Evolutionary conservation across 805 yeast genomes (phyloP), one percentile per base, ranked within the genome.

Genomic region (Candida yuanshanica): DNA sequence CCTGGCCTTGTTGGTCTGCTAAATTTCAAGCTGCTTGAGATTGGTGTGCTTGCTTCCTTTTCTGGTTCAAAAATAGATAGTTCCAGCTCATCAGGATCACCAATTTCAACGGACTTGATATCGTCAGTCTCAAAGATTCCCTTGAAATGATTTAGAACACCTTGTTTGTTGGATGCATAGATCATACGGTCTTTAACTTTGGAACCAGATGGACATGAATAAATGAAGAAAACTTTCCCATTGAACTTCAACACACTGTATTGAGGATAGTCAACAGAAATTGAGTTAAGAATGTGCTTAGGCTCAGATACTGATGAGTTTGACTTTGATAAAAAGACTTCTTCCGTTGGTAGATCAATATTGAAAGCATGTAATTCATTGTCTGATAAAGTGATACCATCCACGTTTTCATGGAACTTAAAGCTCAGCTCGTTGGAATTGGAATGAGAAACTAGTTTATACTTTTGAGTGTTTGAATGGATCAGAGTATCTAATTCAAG

Each of bases 171-270:
- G 3, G 95, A 76, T 1, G 99, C 98, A 56, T 89, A 88, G 38
- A 89, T 60, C 97, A 91, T 91, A 53, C 98, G 75, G 39, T 89
- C 93, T 60, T 82, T 84, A 32, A 93, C 93, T 62, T 80, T 81
- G 33, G 96, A 82, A 1, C 90, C 89, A 0, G 95, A 79, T 4
- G 99, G 98, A 61, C 96, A 90, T 7, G 91, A 73, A 58, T 87
- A 87, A 24, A 90, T 76, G 59, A 91, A 89, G 25, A 75, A 76
- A 29, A 54, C 51, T 35, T 68, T 60, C 2, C 58, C 63, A 2
- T 64, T 63, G 46, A 66, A 66, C 37, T 66, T 71, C 56, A 73
- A 74, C 20, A 85, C 48, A 23, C 77, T 75, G 58, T 79, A 89
- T 54, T 64, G 86, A 62, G 80, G 88, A 45, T 55, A 70, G 12